phyloP scores from a whole-genome alignment of 495 filamentous ascomycete genomes.

The Neurospora sublineolata region DNA sequence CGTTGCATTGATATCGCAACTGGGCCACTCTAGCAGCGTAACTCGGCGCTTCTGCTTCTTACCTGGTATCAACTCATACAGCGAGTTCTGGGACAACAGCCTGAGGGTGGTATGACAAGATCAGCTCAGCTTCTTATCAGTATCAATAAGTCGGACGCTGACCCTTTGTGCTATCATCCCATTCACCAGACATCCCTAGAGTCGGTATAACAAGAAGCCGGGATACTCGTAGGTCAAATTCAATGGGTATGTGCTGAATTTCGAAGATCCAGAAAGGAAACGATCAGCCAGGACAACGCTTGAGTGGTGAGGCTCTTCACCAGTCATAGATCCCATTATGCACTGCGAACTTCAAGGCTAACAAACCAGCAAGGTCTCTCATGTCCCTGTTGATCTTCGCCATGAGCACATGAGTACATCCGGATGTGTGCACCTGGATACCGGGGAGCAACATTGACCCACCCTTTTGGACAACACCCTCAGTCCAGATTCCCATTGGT shows the following conservation, averaged over 20 bases:
- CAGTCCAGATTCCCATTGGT: background rate
- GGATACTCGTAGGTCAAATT: background rate
- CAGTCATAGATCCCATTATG: background rate
- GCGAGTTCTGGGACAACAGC: background rate
- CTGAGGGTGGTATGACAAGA: background rate
- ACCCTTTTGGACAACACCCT: background rate
- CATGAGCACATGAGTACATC: background rate
- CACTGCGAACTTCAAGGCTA: background rate
- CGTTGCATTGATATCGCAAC: background rate
- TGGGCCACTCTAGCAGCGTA: background rate
- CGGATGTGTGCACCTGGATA: background rate
- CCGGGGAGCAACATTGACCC: background rate
- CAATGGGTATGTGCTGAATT: background rate
- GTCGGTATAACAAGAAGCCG: background rate
- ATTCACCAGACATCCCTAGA: background rate
- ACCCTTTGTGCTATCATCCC: background rate
- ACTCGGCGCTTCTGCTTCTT: background rate
- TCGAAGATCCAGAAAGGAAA: background rate
- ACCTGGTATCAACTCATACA: background rate
- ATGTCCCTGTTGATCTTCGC: background rate
- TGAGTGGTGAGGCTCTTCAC: background rate
- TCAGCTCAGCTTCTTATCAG: background rate
- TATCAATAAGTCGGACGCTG: background rate
- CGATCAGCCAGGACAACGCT: background rate
- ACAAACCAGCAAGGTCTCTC: background rate